Percentiles rank a stretch among this genome's conserved stretches.
Evolutionary conservation across 768 basidiomycete species (phyloP).

Genomic region (Mycena galericulata): DNA sequence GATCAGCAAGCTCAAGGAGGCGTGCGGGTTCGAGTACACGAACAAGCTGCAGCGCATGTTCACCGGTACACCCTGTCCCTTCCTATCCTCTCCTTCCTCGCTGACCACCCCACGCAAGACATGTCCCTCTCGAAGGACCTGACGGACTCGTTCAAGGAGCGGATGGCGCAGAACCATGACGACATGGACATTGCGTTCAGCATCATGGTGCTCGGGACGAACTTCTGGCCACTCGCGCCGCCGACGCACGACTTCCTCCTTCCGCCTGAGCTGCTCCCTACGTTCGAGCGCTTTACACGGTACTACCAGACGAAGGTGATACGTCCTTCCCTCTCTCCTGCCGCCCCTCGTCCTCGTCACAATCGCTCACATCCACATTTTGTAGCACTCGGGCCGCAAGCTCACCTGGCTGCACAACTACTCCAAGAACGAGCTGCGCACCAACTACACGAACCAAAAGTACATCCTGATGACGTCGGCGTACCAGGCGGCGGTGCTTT

Average conservation of each 20-base stretch:
- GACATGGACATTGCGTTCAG: slow-evolving; percentile 89
- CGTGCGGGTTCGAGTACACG: slow-evolving; percentile 97
- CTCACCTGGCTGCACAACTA: slow-evolving; percentile 99
- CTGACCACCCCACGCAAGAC: slow-evolving; percentile 59
- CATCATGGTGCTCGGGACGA: slow-evolving; percentile 94
- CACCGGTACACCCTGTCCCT: slow-evolving; percentile 67
- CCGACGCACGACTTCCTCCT: slow-evolving; percentile 90
- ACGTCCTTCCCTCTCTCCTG: background rate
- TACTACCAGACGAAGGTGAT: slow-evolving; percentile 79
- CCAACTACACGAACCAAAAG: slow-evolving; percentile 93
- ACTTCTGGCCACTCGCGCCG: slow-evolving; percentile 94
- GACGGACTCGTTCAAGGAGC: slow-evolving; percentile 94
- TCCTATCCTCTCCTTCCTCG: slow-evolving; percentile 8
- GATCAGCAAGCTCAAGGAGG: slow-evolving; percentile 97
- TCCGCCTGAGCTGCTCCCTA: slow-evolving; percentile 86
- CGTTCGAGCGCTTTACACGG: slow-evolving; percentile 90
- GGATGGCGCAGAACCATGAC: slow-evolving; percentile 88
- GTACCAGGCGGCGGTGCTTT: slow-evolving; percentile 92
- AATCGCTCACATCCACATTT: background rate
- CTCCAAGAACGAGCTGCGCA: slow-evolving; percentile 95
- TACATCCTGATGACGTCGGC: slow-evolving; percentile 96
- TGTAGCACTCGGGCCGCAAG: slow-evolving; percentile 95
- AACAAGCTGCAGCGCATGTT: slow-evolving; percentile 98
- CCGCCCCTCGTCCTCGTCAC: too few relatives aligned
- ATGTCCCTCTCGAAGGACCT: slow-evolving; percentile 96